Conservation (phyloP, 225 moss, liverwort and hornwort genomes). For the Lunularia cruciata region DNA sequence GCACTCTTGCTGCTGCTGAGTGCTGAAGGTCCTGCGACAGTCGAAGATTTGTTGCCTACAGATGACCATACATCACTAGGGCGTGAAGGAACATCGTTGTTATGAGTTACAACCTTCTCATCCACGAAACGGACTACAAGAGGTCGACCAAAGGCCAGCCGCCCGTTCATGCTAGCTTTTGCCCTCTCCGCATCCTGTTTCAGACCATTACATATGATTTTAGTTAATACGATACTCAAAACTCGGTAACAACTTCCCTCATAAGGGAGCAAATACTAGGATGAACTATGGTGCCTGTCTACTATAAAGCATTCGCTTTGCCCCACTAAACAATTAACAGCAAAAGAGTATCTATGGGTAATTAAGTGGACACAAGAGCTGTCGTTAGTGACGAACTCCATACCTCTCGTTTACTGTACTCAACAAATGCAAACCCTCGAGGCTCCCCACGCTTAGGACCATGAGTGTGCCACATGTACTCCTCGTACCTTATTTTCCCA, state of each 20-base stretch:
- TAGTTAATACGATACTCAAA: background rate
- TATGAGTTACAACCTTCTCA: conserved; percentile 34
- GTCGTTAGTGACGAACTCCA: background rate
- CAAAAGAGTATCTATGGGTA: too few relatives aligned
- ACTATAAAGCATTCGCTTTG: too few relatives aligned
- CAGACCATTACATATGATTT: background rate
- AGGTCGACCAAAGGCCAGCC: conserved; percentile 41
- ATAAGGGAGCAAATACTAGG: too few relatives aligned
- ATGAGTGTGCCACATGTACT: conserved; percentile 50
- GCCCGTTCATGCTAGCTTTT: conserved; percentile 43
- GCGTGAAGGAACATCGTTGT: conserved; percentile 12
- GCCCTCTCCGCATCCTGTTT: conserved; percentile 44
- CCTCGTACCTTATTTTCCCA: conserved; percentile 44
- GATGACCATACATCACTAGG: conserved; percentile 13
- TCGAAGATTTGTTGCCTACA: background rate
- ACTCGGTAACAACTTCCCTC: background rate
- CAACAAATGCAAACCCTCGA: conserved; percentile 47
- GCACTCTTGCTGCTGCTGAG: conserved; percentile 28
- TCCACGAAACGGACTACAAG: conserved; percentile 45
- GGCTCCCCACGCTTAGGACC: conserved; percentile 48
- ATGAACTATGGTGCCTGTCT: too few relatives aligned
- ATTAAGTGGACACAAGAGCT: too few relatives aligned
- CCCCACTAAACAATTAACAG: too few relatives aligned
- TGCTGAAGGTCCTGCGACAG: conserved; percentile 2
- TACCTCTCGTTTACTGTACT: conserved; percentile 42